These are phyloP conservation scores for Hortiboletus flavorubellus DNA, from an alignment of 768 basidiomycete genomes.

Conservation along the genomic window DNA sequence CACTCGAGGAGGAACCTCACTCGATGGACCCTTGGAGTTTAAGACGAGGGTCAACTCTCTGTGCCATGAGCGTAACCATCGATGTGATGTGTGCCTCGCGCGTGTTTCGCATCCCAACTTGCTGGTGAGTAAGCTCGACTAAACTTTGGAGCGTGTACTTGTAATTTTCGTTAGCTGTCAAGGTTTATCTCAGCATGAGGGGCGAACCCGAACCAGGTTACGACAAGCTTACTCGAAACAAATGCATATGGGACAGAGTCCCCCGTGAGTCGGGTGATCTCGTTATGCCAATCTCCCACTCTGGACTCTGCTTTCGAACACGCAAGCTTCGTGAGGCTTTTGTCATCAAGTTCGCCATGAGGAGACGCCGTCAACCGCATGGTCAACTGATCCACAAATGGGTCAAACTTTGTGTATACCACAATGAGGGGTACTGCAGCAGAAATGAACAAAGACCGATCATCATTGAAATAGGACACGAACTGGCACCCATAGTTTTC, in stretches of 20 bases:
- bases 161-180: background rate
- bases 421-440: constrained; percentile 1
- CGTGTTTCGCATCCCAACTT: background rate
- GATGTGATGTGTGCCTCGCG: background rate
- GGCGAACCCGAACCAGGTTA: background rate
- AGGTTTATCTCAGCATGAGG: background rate
- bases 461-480: too few species aligned
- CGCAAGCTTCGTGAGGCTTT: background rate
- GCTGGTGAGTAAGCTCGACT: background rate
- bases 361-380: background rate
- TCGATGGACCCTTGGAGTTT: background rate
- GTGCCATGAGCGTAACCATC: background rate
- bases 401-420: background rate
- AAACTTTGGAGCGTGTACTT: background rate
- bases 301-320: background rate
- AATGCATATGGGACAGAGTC: background rate
- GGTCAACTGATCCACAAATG: background rate
- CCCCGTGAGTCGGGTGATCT: background rate
- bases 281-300: background rate
- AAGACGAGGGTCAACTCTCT: background rate
- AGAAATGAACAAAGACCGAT: background rate
- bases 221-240: background rate
- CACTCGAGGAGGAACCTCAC: background rate
- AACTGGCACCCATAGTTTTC: background rate
- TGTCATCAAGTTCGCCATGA: background rate